Percentiles rank a stretch among this genome's conserved stretches.
Conservation (phyloP, 345 rosid genomes). For the Ceriops tagal region DNA sequence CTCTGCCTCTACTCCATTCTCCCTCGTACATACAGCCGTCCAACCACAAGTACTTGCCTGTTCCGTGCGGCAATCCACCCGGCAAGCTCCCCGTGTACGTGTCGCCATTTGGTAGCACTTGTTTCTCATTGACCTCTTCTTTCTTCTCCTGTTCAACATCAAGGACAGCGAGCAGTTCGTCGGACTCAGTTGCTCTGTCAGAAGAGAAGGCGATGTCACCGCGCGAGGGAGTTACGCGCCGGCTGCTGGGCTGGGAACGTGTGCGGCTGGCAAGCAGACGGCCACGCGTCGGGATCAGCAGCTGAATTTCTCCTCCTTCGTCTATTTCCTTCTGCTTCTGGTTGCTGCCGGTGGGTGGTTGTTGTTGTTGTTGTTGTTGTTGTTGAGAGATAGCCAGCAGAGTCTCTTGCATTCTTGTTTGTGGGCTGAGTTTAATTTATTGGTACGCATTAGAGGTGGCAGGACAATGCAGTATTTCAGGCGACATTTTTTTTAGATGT, state of each 20-base stretch:
- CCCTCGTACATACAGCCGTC: slow-evolving; percentile 80
- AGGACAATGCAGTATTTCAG: background rate
- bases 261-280: background rate
- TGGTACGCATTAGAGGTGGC: background rate
- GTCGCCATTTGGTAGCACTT: slow-evolving; percentile 58
- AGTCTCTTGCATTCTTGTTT: slow-evolving; percentile 19
- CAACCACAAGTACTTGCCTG: slow-evolving; percentile 66
- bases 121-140: slow-evolving; percentile 28
- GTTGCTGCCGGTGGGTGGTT: background rate
- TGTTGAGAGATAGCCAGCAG: slow-evolving; percentile 3
- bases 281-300: background rate
- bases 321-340: background rate
- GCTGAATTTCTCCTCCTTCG: background rate
- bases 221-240: slow-evolving; percentile 26
- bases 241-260: slow-evolving; percentile 9
- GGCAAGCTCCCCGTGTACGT: slow-evolving; percentile 55
- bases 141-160: no score
- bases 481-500: background rate
- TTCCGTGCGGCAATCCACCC: slow-evolving; percentile 51
- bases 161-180: background rate
- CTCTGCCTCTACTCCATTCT: slow-evolving; percentile 56
- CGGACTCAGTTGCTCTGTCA: no score
- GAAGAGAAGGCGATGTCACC: background rate
- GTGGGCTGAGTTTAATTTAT: no score
- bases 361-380: background rate